Evolutionary conservation across 208 protist species (phyloP).

Genomic region (Leishmania martiniquensis): DNA sequence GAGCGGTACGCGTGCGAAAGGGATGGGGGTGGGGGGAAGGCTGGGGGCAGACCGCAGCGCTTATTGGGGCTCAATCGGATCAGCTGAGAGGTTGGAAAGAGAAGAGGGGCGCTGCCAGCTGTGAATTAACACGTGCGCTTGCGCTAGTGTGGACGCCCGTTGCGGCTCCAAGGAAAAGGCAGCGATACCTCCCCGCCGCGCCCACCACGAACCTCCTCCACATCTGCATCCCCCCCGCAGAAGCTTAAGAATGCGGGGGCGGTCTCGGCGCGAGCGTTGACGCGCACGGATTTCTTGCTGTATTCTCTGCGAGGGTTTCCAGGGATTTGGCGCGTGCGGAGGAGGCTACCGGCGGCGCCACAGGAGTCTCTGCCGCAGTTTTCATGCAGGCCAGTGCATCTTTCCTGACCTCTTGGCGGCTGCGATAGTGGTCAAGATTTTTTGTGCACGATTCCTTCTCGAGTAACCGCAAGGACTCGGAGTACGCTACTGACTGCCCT

Average conservation of each 20-base stretch:
- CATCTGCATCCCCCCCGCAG: not conserved
- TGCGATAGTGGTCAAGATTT: constrained; percentile 50
- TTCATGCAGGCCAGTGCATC: not conserved
- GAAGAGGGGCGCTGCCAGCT: not conserved
- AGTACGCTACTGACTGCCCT: constrained; percentile 45
- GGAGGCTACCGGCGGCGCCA: not conserved
- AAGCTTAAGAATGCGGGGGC: constrained; percentile 2
- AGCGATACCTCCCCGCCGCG: not conserved
- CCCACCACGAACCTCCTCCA: too few species aligned
- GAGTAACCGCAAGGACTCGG: constrained; percentile 51
- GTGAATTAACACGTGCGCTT: constrained; percentile 4
- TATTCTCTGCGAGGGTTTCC: not conserved
- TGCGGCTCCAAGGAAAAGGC: not conserved
- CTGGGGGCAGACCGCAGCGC: not conserved
- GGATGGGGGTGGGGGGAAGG: not conserved
- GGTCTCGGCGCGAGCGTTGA: constrained; percentile 7
- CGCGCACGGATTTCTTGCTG: not conserved
- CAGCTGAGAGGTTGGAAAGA: not conserved
- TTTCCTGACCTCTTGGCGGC: not conserved
- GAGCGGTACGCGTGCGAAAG: not conserved
- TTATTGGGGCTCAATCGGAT: not conserved
- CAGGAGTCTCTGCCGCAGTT: not conserved
- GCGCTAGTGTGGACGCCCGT: not conserved
- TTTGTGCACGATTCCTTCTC: constrained; percentile 41
- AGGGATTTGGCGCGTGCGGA: not conserved